Evolutionary conservation across 768 basidiomycete species (phyloP), one percentile per base, ranked within the genome.

Genomic region (Mycena capillaripes): DNA sequence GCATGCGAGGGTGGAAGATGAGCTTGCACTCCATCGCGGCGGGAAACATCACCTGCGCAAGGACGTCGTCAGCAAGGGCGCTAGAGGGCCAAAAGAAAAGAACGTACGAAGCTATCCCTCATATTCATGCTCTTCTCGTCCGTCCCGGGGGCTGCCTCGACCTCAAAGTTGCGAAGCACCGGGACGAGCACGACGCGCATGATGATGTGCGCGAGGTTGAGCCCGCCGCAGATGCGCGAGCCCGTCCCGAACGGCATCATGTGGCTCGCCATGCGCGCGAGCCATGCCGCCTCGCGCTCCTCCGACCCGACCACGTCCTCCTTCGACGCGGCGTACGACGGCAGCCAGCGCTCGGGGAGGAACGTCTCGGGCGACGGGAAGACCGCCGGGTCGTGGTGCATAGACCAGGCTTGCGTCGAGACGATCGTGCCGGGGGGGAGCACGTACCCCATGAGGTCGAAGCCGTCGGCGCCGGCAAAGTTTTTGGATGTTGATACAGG

Each of bases 201-300:
- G 84, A 92, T 90, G 76, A 91, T 84, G 66, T 93, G 90, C 0
- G 93, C 94, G 52, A 95, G 82, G 77, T 90, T 93, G 80, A 93
- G 90, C 27, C 94, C 94, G 4, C 94, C 94, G 75, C 94, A 95
- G 29, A 92, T 82, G 53, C 94, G 89, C 36, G 88, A 85, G 32
- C 94, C 94, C n/a, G 85, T 87, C 64, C 94, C 94, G 75, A 94
- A 95, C 0, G 94, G 93, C 85, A 95, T 92, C 87, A 94, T 86
- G 76, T 92, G 86, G 75, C 90, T 89, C 59, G 86, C 79, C 93
- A 95, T 94, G 62, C 84, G 86, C 11, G 78, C 77, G 8, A 91
- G 82, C 62, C 88, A 87, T 63, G 87, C 89, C 44, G 79, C 77
- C 27, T 84, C 87, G 36, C 87, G 86, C 65, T 88, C 89, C 36